Evolutionary conservation across 2,329 filamentous ascomycete species (phyloP).

Genomic region (Trichoderma brevicompactum): DNA sequence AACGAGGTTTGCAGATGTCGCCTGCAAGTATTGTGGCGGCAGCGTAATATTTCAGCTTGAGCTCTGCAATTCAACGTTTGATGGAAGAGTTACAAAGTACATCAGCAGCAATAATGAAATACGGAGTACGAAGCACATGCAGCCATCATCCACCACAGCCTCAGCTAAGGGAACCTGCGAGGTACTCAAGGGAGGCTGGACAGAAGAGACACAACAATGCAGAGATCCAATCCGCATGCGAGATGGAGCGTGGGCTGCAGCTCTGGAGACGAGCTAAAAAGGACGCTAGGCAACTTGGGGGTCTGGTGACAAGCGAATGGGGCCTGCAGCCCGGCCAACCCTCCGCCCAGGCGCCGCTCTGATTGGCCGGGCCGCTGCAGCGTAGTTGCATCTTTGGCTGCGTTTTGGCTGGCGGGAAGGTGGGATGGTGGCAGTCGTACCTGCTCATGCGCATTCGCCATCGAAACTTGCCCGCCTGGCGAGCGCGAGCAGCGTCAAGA

Average conservation of each 20-base stretch:
- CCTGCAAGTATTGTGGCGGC: not conserved
- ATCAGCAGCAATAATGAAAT: too few species aligned
- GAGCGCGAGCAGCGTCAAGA: not conserved
- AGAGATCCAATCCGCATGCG: slow-evolving; percentile 14
- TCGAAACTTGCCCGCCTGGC: not conserved
- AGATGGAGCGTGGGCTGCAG: slow-evolving; percentile 9
- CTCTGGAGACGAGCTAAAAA: slow-evolving; percentile 10
- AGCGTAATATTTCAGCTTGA: not conserved
- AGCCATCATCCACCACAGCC: too few species aligned
- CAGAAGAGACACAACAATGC: not conserved
- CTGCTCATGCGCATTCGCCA: slow-evolving; percentile 12
- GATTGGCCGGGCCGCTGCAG: slow-evolving; percentile 18
- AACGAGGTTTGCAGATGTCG: not conserved
- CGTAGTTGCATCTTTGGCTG: not conserved
- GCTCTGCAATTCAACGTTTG: not conserved
- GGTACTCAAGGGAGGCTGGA: not conserved
- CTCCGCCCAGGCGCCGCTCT: slow-evolving; percentile 12
- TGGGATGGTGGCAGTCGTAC: not conserved
- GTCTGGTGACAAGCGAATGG: slow-evolving; percentile 28
- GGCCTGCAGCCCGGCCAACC: slow-evolving; percentile 21
- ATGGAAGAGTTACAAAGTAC: too few species aligned
- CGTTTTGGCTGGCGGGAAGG: not conserved
- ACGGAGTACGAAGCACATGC: too few species aligned
- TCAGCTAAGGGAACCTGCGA: too few species aligned
- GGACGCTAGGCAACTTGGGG: slow-evolving; percentile 15